These are phyloP conservation scores for Petunia hybrid DNA, from an alignment of 305 asterid genomes.

Conservation along the genomic window DNA sequence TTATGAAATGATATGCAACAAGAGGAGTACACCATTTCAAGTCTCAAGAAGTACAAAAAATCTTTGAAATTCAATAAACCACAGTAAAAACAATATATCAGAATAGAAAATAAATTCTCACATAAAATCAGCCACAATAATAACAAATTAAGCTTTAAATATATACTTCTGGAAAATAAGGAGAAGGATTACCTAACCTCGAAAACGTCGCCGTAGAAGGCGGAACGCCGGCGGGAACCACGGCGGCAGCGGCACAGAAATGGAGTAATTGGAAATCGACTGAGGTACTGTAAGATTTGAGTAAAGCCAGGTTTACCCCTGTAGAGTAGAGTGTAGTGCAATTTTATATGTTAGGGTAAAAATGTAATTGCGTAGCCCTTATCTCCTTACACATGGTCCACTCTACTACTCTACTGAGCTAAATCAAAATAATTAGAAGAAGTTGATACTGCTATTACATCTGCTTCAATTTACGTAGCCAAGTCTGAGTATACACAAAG, in stretches of 20 bases:
- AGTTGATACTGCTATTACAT: too few relatives aligned
- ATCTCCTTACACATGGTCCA: not conserved
- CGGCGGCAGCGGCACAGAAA: not conserved
- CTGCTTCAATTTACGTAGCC: too few relatives aligned
- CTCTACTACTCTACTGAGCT: not conserved
- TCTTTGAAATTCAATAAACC: not conserved
- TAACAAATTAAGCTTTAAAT: not conserved
- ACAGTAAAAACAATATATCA: not conserved
- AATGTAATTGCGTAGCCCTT: slow-evolving; percentile 12
- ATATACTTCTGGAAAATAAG: not conserved
- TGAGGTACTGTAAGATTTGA: slow-evolving; percentile 6
- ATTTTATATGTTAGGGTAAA: not conserved
- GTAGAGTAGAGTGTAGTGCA: too few relatives aligned
- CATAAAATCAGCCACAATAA: not conserved
- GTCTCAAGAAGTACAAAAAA: not conserved
- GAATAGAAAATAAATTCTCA: not conserved
- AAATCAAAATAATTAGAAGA: not conserved
- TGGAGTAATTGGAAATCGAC: not conserved
- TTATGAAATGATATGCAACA: too few relatives aligned
- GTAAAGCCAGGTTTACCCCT: slow-evolving; percentile 2
- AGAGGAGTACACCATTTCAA: not conserved
- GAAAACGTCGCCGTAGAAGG: not conserved
- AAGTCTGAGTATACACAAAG: too few relatives aligned
- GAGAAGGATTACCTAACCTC: not conserved
- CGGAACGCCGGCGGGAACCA: not conserved